Evolutionary conservation across 106 monocot species (phyloP).

Genomic region (Apostasia ramifera): DNA sequence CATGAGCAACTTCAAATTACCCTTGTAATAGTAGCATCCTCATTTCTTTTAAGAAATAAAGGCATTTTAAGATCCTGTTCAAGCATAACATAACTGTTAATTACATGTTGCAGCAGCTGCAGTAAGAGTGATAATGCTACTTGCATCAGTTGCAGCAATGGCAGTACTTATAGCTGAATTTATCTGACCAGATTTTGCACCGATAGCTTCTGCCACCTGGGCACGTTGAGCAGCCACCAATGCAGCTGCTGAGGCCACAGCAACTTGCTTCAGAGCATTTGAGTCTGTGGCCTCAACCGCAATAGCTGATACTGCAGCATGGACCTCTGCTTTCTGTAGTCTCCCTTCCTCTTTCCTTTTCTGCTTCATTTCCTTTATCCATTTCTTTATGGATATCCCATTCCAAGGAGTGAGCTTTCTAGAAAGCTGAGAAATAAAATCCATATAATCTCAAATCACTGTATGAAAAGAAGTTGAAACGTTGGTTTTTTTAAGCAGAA

Average conservation of each 20-base stretch:
- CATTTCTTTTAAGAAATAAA: no score
- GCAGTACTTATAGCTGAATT: conserved; percentile 44
- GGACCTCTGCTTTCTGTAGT: conserved; percentile 56
- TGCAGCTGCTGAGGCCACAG: conserved; percentile 66
- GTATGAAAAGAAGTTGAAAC: background rate
- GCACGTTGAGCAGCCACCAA: conserved; percentile 67
- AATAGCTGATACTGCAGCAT: conserved; percentile 71
- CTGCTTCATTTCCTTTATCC: conserved; percentile 63
- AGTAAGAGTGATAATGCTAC: conserved; percentile 56
- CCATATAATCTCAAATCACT: background rate
- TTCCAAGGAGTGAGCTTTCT: conserved; percentile 40
- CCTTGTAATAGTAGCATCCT: no score
- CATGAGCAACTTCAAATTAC: no score
- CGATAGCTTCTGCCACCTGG: conserved; percentile 49
- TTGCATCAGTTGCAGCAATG: conserved; percentile 42
- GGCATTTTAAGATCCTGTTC: no score
- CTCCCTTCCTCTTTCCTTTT: conserved; percentile 57
- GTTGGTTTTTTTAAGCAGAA: no score
- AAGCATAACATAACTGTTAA: no score
- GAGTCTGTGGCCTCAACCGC: conserved; percentile 40
- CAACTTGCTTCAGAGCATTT: conserved; percentile 38
- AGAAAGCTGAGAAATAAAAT: conserved; percentile 24
- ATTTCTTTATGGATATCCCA: conserved; percentile 47
- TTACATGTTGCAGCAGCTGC: conserved; percentile 90
- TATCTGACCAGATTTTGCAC: conserved; percentile 51